These are phyloP conservation scores for Wallacemonas sp. DNA, from an alignment of 208 protist species.

Conservation along the genomic window DNA sequence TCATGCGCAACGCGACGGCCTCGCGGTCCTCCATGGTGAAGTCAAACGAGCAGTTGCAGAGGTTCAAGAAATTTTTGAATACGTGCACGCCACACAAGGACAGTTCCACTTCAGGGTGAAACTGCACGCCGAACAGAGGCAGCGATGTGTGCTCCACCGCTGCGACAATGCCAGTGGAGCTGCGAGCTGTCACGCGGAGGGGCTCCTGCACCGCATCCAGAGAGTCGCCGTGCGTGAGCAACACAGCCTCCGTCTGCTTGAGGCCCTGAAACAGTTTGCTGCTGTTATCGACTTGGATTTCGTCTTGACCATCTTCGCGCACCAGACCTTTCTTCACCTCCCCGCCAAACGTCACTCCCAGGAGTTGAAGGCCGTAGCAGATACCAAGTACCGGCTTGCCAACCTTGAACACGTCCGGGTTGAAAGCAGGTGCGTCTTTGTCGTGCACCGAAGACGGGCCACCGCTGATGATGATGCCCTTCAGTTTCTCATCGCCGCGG, in stretches of 20 bases:
- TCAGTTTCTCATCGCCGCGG: slow-evolving; percentile 46
- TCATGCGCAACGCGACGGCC: slow-evolving; percentile 85
- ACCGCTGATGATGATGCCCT: slow-evolving; percentile 96
- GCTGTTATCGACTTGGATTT: slow-evolving; percentile 66
- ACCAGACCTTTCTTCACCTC: slow-evolving; percentile 80
- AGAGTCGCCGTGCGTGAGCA: slow-evolving; percentile 96
- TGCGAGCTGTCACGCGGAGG: slow-evolving; percentile 65
- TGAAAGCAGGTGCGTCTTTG: slow-evolving; percentile 82
- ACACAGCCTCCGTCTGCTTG: slow-evolving; percentile 54
- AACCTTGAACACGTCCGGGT: slow-evolving; percentile 70
- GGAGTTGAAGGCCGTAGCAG: slow-evolving; percentile 98
- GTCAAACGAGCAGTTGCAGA: slow-evolving; percentile 74
- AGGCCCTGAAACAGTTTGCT: slow-evolving; percentile 72
- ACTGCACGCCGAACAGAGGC: slow-evolving; percentile 95
- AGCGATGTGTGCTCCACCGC: slow-evolving; percentile 70
- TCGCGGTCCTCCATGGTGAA: slow-evolving; percentile 92
- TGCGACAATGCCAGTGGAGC: slow-evolving; percentile 74
- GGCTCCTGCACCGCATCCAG: slow-evolving; percentile 37
- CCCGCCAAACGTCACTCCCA: slow-evolving; percentile 86
- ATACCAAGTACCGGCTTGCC: slow-evolving; percentile 95
- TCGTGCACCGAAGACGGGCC: slow-evolving; percentile 92
- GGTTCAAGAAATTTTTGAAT: slow-evolving; percentile 94
- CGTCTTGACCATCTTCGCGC: slow-evolving; percentile 96
- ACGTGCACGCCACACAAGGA: slow-evolving; percentile 93
- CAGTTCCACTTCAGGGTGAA: slow-evolving; percentile 98